A percentile compares a stretch with the other conserved stretches of the same genome.
Evolutionary conservation across 306 rosid genomes (phyloP).

Genomic region (Cercis canadensis): DNA sequence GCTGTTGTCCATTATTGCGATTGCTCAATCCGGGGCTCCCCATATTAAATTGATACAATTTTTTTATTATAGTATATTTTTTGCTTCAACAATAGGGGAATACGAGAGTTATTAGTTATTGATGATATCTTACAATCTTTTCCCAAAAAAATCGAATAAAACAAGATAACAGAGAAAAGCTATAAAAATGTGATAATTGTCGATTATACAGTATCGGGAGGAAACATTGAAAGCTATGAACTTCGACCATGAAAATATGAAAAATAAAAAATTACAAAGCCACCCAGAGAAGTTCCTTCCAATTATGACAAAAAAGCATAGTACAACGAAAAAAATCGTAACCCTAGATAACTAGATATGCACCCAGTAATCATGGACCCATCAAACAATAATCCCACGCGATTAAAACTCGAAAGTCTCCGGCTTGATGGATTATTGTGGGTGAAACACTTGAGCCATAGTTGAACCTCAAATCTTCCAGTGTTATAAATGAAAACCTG

Average conservation of each 20-base stretch:
- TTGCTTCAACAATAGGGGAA: conserved; percentile 43
- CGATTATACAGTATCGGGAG: conserved; percentile 56
- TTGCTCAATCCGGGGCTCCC: conserved; percentile 70
- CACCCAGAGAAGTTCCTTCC: conserved; percentile 36
- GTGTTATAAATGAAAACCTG: neutral
- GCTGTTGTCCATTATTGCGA: conserved; percentile 71
- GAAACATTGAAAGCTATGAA: conserved; percentile 48
- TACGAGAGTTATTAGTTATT: conserved; percentile 38
- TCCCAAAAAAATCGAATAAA: conserved; percentile 36
- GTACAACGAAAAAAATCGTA: conserved; percentile 56
- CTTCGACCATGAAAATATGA: conserved; percentile 32
- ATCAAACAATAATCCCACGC: neutral
- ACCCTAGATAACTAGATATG: conserved; percentile 33
- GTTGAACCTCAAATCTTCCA: conserved; percentile 21
- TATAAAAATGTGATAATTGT: conserved; percentile 55
- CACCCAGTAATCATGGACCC: neutral
- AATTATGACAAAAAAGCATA: conserved; percentile 29
- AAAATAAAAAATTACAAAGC: conserved; percentile 41
- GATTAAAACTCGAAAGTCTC: conserved; percentile 19
- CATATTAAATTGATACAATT: conserved; percentile 47
- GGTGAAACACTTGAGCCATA: neutral
- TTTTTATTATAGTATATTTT: conserved; percentile 22
- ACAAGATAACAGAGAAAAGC: conserved; percentile 35
- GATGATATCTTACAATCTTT: conserved; percentile 35
- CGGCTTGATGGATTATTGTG: neutral